Percentiles rank a stretch among this genome's conserved stretches.
phyloP scores from a whole-genome alignment of 176 grass and related monocot genomes.

The Saccharum officinarum region DNA sequence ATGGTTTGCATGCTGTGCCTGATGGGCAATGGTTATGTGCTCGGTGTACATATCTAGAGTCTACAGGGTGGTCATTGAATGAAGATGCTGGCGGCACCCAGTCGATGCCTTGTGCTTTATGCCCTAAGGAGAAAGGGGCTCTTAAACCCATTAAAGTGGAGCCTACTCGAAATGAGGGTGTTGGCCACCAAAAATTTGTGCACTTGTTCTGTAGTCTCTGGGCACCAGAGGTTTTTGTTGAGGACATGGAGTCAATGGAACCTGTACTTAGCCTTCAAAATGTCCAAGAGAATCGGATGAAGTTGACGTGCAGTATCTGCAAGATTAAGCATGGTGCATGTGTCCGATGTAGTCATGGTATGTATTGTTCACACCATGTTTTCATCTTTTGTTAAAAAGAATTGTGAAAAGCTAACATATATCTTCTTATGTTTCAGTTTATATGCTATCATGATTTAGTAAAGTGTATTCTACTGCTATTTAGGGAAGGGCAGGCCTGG shows the following conservation, averaged over 20 bases:
- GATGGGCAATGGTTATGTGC: slow-evolving; percentile 66
- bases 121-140: slow-evolving; percentile 76
- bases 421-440: slow-evolving; percentile 6
- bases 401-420: slow-evolving; percentile 14
- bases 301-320: slow-evolving; percentile 83
- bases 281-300: slow-evolving; percentile 63
- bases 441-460: slow-evolving; percentile 15
- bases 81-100: slow-evolving; percentile 5
- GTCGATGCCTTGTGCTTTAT: slow-evolving; percentile 68
- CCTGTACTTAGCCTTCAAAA: slow-evolving; percentile 56
- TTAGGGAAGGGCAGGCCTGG: no score
- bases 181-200: slow-evolving; percentile 37
- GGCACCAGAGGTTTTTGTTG: slow-evolving; percentile 80
- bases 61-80: slow-evolving; percentile 15
- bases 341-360: slow-evolving; percentile 97
- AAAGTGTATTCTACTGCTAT: neutral
- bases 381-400: neutral
- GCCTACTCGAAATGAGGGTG: slow-evolving; percentile 14
- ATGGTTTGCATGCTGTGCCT: slow-evolving; percentile 69
- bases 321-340: slow-evolving; percentile 97
- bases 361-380: slow-evolving; percentile 28
- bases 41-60: slow-evolving; percentile 71
- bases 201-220: slow-evolving; percentile 97
- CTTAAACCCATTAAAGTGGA: slow-evolving; percentile 60
- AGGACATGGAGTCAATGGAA: slow-evolving; percentile 69